phyloP scores from a whole-genome alignment of 1,284 basidiomycete genomes.

The Trichosporon ovoides region DNA sequence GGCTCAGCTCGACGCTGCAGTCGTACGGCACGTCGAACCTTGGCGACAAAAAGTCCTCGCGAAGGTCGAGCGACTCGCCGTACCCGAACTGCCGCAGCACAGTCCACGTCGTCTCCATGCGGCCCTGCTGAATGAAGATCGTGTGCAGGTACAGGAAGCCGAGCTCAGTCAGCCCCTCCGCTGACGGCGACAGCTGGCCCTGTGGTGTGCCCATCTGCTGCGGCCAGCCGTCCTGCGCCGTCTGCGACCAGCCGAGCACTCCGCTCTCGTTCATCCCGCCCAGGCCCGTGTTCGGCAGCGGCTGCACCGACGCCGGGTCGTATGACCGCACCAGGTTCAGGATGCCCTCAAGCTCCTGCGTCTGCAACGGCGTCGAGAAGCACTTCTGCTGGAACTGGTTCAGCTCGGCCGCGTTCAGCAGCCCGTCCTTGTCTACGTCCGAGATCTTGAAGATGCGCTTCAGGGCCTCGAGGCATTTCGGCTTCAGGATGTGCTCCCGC shows the following conservation, averaged over 20 bases:
- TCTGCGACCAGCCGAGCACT: slow-evolving; percentile 6
- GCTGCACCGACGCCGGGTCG: slow-evolving; percentile 48
- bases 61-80: slow-evolving; percentile 83
- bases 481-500: slow-evolving; percentile 81
- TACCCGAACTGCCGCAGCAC: slow-evolving; percentile 93
- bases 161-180: slow-evolving; percentile 75
- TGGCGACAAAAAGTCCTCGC: slow-evolving; percentile 79
- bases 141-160: slow-evolving; percentile 95
- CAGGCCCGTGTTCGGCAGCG: slow-evolving; percentile 26
- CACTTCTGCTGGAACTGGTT: slow-evolving; percentile 98
- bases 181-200: slow-evolving; percentile 27
- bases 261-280: slow-evolving; percentile 10
- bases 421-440: slow-evolving; percentile 88
- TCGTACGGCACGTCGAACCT: slow-evolving; percentile 90
- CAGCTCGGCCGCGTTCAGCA: slow-evolving; percentile 82
- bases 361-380: slow-evolving; percentile 86
- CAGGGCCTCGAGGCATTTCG: slow-evolving; percentile 81
- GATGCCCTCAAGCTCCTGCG: slow-evolving; percentile 87
- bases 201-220: not conserved
- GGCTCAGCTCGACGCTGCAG: slow-evolving; percentile 91
- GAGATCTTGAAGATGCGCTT: slow-evolving; percentile 93
- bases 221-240: not conserved
- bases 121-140: slow-evolving; percentile 91
- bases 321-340: slow-evolving; percentile 76
- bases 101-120: slow-evolving; percentile 97